Base-by-base conservation (phyloP, 139 green algal species). In the Volvox reticuliferus region DNA sequence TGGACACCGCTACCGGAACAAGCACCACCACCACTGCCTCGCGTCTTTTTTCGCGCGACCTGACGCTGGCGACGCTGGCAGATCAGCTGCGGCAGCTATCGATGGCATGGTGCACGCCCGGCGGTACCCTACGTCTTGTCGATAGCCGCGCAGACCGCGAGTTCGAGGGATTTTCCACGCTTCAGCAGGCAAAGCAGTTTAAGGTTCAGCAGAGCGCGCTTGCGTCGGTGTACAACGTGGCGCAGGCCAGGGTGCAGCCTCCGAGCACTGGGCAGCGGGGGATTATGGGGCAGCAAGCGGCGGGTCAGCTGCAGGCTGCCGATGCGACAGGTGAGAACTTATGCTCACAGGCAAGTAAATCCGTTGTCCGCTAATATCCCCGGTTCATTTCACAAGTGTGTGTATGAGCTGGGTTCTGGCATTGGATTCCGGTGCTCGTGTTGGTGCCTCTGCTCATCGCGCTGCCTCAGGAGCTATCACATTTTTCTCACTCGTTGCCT, bases 231-330 rank as follows among this genome's bases (percentile, higher is more conserved):
- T 30, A 33, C 18, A 6, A 0, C 16, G 68, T 35, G 16, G 84
- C 84, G 84, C 84, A 89, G 67, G 68, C 68, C 24, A 81, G 44
- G 68, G 36, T 69, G 26, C 67, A 20, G 84, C 26, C 76, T 36
- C 84, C 84, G 1, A 3, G 30, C 36, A 12, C 33, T 24, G 55
- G 26, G 2, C 28, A n/a, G 80, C 44, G 16, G 55, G 19, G 12
- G 50, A 30, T 18, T 30, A 17, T 9, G 32, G 30, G 18, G 20
- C 32, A n/a, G 78, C 37, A 22, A 24, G 36, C 36, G 35, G 36
- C 78, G 78, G 17, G 24, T 17, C 33, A 20, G 24, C 32, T 5
- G 76, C 32, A 55, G 76, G 76, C 76, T 19, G 76, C 32, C 13
- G 76, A 61, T 61, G 65, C 44, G 44, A 9, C 44, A 55, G 44